Conservation (phyloP, 495 filamentous ascomycete species). For the Xylaria cubensis region DNA sequence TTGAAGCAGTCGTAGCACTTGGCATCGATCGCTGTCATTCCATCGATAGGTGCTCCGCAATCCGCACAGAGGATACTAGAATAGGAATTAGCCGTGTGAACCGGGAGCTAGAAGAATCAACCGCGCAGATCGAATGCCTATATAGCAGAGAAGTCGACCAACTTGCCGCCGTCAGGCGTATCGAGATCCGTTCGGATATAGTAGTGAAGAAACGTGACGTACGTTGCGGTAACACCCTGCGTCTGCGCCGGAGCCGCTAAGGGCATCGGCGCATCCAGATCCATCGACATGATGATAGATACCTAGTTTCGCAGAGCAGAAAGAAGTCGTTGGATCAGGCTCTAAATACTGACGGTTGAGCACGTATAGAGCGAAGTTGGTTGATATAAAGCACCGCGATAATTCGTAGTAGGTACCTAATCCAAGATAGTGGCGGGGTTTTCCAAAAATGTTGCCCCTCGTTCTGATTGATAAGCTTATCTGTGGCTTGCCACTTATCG, state of each 20-base stretch:
- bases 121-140: background rate
- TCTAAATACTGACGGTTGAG: background rate
- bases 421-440: slow-evolving; percentile 20
- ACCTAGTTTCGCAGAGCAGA: background rate
- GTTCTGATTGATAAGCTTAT: slow-evolving; percentile 31
- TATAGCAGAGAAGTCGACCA: background rate
- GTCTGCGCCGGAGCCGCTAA: slow-evolving; percentile 35
- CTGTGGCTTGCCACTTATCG: slow-evolving; percentile 6
- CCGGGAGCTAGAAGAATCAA: background rate
- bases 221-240: slow-evolving; percentile 30
- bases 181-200: background rate
- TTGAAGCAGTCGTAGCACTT: slow-evolving; percentile 95
- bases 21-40: slow-evolving; percentile 83
- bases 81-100: slow-evolving; percentile 14
- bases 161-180: background rate
- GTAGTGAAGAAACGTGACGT: slow-evolving; percentile 11
- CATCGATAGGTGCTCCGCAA: slow-evolving; percentile 92
- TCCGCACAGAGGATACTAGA: slow-evolving; percentile 89
- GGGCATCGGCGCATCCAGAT: slow-evolving; percentile 39
- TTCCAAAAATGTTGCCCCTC: slow-evolving; percentile 34
- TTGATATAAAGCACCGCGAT: background rate
- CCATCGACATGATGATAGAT: slow-evolving; percentile 39
- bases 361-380: slow-evolving; percentile 1
- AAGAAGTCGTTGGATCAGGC: background rate
- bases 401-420: background rate